Percentiles rank a stretch among this genome's conserved stretches.
Evolutionary conservation across 2,329 filamentous ascomycete genomes (phyloP).

Genomic region (Incumbomyces lentus): DNA sequence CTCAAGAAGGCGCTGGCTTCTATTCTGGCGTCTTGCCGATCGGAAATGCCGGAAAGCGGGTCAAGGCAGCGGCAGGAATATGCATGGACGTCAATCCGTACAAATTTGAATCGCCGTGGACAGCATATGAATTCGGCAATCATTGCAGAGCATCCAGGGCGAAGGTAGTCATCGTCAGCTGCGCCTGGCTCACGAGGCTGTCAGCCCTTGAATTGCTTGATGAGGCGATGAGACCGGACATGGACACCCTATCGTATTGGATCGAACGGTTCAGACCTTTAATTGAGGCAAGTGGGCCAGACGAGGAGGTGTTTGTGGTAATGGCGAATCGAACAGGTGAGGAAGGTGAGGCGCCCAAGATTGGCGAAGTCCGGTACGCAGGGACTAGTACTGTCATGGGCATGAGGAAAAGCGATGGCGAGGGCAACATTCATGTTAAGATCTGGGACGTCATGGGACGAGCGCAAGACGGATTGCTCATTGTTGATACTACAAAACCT

Average conservation of each 20-base stretch:
- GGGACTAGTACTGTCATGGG: conserved; percentile 38
- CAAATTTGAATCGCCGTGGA: conserved; percentile 48
- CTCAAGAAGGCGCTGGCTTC: conserved; percentile 38
- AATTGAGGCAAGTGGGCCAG: conserved; percentile 19
- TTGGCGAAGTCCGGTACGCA: conserved; percentile 35
- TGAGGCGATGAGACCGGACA: conserved; percentile 40
- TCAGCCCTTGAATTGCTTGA: conserved; percentile 37
- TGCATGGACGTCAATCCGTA: conserved; percentile 54
- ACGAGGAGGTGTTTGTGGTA: conserved; percentile 33
- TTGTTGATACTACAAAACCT: conserved; percentile 35
- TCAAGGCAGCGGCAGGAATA: conserved; percentile 38
- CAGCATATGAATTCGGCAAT: conserved; percentile 50
- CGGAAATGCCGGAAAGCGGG: conserved; percentile 18
- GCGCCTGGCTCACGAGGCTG: conserved; percentile 52
- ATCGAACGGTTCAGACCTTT: conserved; percentile 48
- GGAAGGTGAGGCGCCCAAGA: conserved; percentile 27
- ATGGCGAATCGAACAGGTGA: conserved; percentile 38
- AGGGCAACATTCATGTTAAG: conserved; percentile 29
- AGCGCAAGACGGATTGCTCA: conserved; percentile 34
- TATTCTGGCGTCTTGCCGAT: conserved; percentile 24
- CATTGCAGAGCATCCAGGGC: conserved; percentile 40
- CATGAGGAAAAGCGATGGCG: conserved; percentile 17
- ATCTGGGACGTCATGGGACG: conserved; percentile 39
- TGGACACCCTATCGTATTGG: conserved; percentile 55
- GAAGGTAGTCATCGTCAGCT: conserved; percentile 47